Percentiles rank a stretch among this genome's conserved stretches.
phyloP scores from a whole-genome alignment of 2,329 filamentous ascomycete species.

The Cladobotryum protrusum region DNA sequence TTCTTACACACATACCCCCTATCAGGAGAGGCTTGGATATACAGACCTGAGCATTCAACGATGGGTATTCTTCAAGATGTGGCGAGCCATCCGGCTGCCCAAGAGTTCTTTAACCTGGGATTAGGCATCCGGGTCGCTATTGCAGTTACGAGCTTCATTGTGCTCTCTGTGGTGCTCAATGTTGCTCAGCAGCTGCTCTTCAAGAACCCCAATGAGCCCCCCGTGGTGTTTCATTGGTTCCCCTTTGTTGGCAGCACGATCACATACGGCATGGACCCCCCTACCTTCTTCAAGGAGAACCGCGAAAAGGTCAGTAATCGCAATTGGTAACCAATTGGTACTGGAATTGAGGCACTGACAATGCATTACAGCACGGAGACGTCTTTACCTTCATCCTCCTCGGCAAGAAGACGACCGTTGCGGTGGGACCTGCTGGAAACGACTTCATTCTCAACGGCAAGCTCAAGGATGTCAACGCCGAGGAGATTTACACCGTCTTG shows the following conservation, averaged over 20 bases:
- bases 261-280: conserved; percentile 91
- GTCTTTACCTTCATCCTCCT: conserved; percentile 85
- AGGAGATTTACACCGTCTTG: conserved; percentile 81
- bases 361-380: conserved; percentile 63
- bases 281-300: conserved; percentile 72
- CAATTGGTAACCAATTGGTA: background rate
- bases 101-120: conserved; percentile 44
- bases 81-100: conserved; percentile 42
- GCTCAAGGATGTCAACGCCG: conserved; percentile 80
- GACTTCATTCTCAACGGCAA: conserved; percentile 91
- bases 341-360: background rate
- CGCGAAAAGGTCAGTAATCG: conserved; percentile 62
- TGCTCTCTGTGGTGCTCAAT: conserved; percentile 64
- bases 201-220: conserved; percentile 75
- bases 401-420: conserved; percentile 84
- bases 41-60: background rate
- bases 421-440: conserved; percentile 73
- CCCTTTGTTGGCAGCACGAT: conserved; percentile 85
- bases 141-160: conserved; percentile 38
- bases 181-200: conserved; percentile 73
- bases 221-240: conserved; percentile 74
- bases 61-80: conserved; percentile 54
- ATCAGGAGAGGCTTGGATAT: background rate
- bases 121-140: conserved; percentile 42
- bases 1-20: no score